A percentile compares a stretch with the other conserved stretches of the same genome.
phyloP scores from a whole-genome alignment of 352 stramenopile species.

The Globisporangium okanoganense region DNA sequence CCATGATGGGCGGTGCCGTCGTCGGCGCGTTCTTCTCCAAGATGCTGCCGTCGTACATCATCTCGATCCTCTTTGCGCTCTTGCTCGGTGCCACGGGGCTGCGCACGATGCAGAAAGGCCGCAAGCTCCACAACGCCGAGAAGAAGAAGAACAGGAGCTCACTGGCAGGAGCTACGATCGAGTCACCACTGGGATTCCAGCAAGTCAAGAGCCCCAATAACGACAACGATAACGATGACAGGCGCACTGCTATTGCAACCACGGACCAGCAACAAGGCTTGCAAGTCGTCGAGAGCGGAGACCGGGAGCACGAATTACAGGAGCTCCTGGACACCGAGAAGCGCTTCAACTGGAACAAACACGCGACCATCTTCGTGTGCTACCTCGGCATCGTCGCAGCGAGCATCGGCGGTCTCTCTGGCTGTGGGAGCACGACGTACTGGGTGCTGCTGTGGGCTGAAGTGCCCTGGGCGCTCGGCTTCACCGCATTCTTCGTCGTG shows the following conservation, averaged over 20 bases:
- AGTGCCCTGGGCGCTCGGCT: slow-evolving; percentile 44
- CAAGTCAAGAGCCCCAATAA: neutral
- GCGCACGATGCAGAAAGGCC: slow-evolving; percentile 28
- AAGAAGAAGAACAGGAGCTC: no score
- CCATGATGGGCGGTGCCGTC: slow-evolving; percentile 53
- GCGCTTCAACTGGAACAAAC: slow-evolving; percentile 33
- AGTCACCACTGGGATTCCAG: slow-evolving; percentile 6
- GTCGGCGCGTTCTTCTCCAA: slow-evolving; percentile 55
- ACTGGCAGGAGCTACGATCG: no score
- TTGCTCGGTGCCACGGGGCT: slow-evolving; percentile 34
- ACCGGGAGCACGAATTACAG: slow-evolving; percentile 8
- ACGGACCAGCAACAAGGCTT: neutral
- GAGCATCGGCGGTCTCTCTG: slow-evolving; percentile 33
- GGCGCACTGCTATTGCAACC: neutral
- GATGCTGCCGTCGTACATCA: slow-evolving; percentile 52
- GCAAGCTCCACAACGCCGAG: slow-evolving; percentile 33
- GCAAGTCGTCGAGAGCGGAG: slow-evolving; percentile 14
- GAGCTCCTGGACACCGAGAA: slow-evolving; percentile 25
- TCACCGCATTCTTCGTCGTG: slow-evolving; percentile 27
- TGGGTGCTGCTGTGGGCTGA: slow-evolving; percentile 36
- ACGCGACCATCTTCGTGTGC: slow-evolving; percentile 35
- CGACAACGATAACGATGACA: neutral
- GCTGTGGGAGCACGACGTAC: slow-evolving; percentile 17
- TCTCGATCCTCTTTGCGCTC: slow-evolving; percentile 52
- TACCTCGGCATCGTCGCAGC: slow-evolving; percentile 29